Base-by-base conservation (phyloP, 164 flowering plant genomes). In the Aristolochia californica region DNA sequence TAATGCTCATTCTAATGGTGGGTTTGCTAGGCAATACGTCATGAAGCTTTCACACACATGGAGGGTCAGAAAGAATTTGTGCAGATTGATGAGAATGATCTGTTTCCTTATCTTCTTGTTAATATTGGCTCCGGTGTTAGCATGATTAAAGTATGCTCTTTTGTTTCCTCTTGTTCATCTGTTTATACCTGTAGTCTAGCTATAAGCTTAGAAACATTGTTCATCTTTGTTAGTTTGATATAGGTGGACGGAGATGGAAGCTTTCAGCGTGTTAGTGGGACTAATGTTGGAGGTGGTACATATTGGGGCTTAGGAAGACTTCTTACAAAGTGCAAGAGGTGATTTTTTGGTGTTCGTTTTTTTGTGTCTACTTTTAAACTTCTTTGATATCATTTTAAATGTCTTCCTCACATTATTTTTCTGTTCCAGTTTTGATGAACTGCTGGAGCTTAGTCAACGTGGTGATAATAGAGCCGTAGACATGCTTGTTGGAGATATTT, bases 401-500 rank as follows among this genome's bases (percentile, higher is more conserved):
- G 7, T 28, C 3, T 7, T 17, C 48, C 50, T 43, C 27, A 44
- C 55, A 20, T 55, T 55, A 22, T 2, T 66, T 61, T 44, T 43
- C 45, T 14, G 13, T 59, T 53, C 48, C 74, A 93, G 98, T 71
- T 93, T 93, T 76, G 98, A 93, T 80, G 98, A 93, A 70, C 73
- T 93, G 72, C 79, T 93, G 57, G 98, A 93, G 81, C 77, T 89
- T 60, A 93, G 98, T 73, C 97, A 93, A 63, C 77, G 77, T 30
- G 98, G 98, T 72, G 91, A 93, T 68, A 93, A 93, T 72, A 79
- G 87, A n/a, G 79, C 79, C 4, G 78, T 89, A 51, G 98, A 93
- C 75, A 89, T 93, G 98, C 95, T 93, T 71, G 97, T 89, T 59
- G 97, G 98, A 30, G 98, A 93, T 73, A 93, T 93, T 23, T 93